These are phyloP conservation scores for Monosporascus sp. DNA, from an alignment of 2,329 filamentous ascomycete species.

Conservation along the genomic window DNA sequence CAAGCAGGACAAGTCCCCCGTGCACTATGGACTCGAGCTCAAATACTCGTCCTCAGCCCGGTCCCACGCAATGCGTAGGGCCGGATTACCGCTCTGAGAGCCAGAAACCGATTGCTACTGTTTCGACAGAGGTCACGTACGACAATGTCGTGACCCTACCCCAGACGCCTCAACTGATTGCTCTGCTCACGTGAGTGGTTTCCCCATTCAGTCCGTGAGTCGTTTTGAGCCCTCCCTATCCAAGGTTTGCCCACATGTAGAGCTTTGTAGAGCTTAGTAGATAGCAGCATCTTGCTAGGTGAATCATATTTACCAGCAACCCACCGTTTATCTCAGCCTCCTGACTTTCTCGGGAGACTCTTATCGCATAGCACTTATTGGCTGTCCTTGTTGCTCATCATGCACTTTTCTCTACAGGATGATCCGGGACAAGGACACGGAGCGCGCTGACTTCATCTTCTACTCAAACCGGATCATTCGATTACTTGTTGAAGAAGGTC, in stretches of 20 bases:
- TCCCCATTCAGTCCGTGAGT: constrained; percentile 9
- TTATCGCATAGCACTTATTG: neutral
- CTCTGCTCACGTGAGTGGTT: constrained; percentile 82
- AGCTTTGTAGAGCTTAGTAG: too few species aligned
- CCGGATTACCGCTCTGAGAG: constrained; percentile 70
- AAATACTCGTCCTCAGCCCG: constrained; percentile 23
- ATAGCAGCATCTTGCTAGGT: too few species aligned
- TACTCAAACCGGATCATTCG: constrained; percentile 98
- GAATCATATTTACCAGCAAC: too few species aligned
- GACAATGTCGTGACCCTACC: constrained; percentile 86
- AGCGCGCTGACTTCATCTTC: constrained; percentile 96
- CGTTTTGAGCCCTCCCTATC: neutral
- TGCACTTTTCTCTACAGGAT: constrained; percentile 54
- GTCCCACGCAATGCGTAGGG: constrained; percentile 63
- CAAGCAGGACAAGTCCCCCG: constrained; percentile 12
- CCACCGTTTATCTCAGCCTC: too few species aligned
- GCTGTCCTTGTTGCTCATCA: constrained; percentile 6
- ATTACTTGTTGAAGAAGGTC: constrained; percentile 88
- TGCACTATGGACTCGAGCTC: constrained; percentile 32
- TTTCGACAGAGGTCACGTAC: constrained; percentile 75
- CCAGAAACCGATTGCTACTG: constrained; percentile 80
- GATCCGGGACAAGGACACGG: constrained; percentile 87
- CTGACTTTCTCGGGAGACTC: neutral
- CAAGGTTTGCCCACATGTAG: too few species aligned
- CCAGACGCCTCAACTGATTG: constrained; percentile 95